Evolutionary conservation across 2,329 filamentous ascomycete species (phyloP).

Genomic region (Coniochaeta sp.): DNA sequence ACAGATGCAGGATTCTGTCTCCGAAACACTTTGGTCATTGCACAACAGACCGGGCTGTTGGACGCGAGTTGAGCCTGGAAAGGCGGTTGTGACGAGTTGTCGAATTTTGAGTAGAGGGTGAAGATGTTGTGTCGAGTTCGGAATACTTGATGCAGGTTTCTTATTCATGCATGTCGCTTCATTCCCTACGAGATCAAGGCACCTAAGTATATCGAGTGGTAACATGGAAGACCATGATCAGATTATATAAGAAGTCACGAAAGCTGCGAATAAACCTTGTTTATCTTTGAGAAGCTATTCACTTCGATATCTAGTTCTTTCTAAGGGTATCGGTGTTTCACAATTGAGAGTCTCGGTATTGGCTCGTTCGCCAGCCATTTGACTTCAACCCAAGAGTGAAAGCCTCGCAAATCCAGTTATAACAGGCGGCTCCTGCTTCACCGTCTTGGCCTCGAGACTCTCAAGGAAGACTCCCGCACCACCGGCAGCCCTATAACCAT

Average conservation of each 20-base stretch:
- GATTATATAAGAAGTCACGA: too few species aligned
- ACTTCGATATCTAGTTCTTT: background rate
- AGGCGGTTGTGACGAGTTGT: background rate
- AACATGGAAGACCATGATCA: background rate
- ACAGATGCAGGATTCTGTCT: background rate
- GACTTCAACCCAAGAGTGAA: slow-evolving; percentile 37
- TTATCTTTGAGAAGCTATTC: too few species aligned
- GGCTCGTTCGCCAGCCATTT: background rate
- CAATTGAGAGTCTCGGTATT: background rate
- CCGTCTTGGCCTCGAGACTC: slow-evolving; percentile 36
- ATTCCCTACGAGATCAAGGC: too few species aligned
- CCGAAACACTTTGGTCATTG: background rate
- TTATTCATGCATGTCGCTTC: background rate
- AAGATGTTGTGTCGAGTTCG: background rate
- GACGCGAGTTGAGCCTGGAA: background rate
- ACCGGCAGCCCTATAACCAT: slow-evolving; percentile 29
- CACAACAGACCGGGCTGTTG: background rate
- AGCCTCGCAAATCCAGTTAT: slow-evolving; percentile 42
- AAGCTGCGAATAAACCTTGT: too few species aligned
- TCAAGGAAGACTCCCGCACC: slow-evolving; percentile 46
- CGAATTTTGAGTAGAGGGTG: background rate
- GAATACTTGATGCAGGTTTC: background rate
- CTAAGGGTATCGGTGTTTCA: background rate
- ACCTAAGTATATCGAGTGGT: background rate
- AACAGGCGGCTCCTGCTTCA: slow-evolving; percentile 38